Conservation (phyloP, 1,284 basidiomycete genomes). For the Phaffia rhodozyma region DNA sequence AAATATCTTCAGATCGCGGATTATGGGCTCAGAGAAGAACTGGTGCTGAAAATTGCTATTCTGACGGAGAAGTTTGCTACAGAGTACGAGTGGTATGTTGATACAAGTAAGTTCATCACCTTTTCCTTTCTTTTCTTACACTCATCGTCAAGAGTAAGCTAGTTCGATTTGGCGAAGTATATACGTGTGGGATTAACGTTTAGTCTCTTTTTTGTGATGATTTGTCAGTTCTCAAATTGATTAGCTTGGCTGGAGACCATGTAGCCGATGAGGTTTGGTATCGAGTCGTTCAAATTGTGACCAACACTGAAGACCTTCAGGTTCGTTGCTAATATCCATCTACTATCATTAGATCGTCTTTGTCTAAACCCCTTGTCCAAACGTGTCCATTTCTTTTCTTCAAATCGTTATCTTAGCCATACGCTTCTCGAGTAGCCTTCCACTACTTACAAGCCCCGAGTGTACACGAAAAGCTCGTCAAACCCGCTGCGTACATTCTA, state of each 20-base stretch:
- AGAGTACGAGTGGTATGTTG: constrained; percentile 89
- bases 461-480: constrained; percentile 94
- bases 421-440: constrained; percentile 88
- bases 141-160: neutral
- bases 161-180: neutral
- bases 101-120: constrained; percentile 46
- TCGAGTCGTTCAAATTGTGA: constrained; percentile 94
- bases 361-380: neutral
- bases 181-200: neutral
- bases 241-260: constrained; percentile 92
- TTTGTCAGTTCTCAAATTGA: constrained; percentile 58
- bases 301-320: constrained; percentile 84
- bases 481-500: constrained; percentile 91
- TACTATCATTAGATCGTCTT: neutral
- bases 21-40: constrained; percentile 89
- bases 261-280: constrained; percentile 99
- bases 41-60: constrained; percentile 98
- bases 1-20: constrained; percentile 88
- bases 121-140: neutral
- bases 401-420: constrained; percentile 46
- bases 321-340: constrained; percentile 19
- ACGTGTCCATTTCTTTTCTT: neutral
- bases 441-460: constrained; percentile 76
- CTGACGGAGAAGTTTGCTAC: constrained; percentile 94
- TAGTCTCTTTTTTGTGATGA: too few species aligned